Evolutionary conservation across 2,329 filamentous ascomycete species (phyloP).

Genomic region (Cordyceps cateniannulata): DNA sequence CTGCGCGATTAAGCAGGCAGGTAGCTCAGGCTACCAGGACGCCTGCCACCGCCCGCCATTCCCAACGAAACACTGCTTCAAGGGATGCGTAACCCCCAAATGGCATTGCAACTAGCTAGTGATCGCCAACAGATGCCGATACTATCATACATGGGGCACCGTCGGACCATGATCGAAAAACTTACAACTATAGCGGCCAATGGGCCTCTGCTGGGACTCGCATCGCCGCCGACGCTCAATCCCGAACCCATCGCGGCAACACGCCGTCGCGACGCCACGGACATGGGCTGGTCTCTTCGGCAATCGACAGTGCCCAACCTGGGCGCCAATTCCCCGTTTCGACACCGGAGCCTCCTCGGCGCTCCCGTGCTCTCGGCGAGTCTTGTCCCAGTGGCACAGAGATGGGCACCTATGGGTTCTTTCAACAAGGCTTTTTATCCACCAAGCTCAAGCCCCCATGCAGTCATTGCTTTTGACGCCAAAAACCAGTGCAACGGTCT

Average conservation of each 20-base stretch:
- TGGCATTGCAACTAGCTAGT: not conserved
- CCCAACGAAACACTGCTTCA: not conserved
- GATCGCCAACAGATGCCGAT: not conserved
- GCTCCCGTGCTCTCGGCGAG: not conserved
- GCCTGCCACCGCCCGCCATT: not conserved
- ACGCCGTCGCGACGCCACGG: not conserved
- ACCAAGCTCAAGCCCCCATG: not conserved
- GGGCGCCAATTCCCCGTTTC: not conserved
- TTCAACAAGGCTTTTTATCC: not conserved
- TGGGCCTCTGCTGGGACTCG: not conserved
- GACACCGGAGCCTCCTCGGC: not conserved
- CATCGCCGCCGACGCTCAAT: not conserved
- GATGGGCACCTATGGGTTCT: not conserved
- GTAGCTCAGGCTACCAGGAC: not conserved
- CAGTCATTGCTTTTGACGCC: slow-evolving; percentile 5
- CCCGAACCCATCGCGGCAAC: not conserved
- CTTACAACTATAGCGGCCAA: not conserved
- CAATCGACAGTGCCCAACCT: not conserved
- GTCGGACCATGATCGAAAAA: not conserved
- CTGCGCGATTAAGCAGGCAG: not conserved
- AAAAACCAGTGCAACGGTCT: slow-evolving; percentile 5
- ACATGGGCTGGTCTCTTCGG: not conserved
- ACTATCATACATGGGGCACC: not conserved
- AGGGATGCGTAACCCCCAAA: not conserved
- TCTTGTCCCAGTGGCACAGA: not conserved